Evolutionary conservation across 345 rosid genomes (phyloP), one percentile per base, ranked within the genome.

Genomic region (Citrus inodora): DNA sequence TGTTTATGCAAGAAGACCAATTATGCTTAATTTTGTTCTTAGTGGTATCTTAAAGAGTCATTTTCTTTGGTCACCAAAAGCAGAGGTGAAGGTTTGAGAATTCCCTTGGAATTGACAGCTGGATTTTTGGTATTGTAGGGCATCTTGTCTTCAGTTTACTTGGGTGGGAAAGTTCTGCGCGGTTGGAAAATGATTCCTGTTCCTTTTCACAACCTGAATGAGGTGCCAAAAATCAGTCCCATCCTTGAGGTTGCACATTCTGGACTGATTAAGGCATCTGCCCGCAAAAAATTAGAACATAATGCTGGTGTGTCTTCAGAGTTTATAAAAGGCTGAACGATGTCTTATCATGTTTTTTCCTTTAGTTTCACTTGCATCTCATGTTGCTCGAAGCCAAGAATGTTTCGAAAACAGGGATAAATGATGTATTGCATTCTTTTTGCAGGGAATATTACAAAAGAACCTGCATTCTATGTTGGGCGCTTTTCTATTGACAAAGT

Each of bases 101-200:
- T 30, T 75, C 33, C 65, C 75, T 59, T 10, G 21, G 68, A 46
- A 61, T 74, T 75, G 35, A 51, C 35, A 5, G 42, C 9, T 28
- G 60, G 9, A 48, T 56, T 81, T 63, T 3, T 48, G 46, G 77
- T 28, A 46, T 65, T 81, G 71, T 83, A 95, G 98, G 99, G 98
- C 61, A 93, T 95, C 65, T 80, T 95, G 66, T 92, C 96, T 80
- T 81, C 91, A 10, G 94, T 92, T 77, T 93, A 86, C 81, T 80
- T 95, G 24, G 90, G 89, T 77, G 91, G 89, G 62, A 77, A 82
- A 48, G 66, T 77, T 87, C 87, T 92, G 85, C 82, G 80, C 4
- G 85, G 91, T 40, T 95, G 99, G 99, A 93, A 90, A 87, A 92
- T 93, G 94, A 72, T 87, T 79, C 73, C 91, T 33, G 42, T 95